These are phyloP conservation scores for Ophiostoma angusticollis DNA, from an alignment of 2,329 filamentous ascomycete genomes.

Conservation along the genomic window DNA sequence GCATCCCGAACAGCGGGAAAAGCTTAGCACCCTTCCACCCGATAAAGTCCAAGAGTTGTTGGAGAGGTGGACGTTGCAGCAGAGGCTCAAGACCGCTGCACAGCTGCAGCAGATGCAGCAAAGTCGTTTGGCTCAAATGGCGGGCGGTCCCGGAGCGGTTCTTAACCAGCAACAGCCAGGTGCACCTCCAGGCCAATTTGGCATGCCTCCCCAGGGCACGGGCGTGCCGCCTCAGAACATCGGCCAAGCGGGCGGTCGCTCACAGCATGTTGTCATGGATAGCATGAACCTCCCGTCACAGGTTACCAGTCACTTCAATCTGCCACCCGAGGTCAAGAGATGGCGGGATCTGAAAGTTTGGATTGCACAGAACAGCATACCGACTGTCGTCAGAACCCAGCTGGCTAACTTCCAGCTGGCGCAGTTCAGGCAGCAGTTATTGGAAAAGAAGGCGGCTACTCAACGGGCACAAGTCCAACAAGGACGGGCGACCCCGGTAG, in stretches of 20 bases:
- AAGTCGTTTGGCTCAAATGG: constrained; percentile 9
- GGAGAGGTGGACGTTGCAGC: constrained; percentile 31
- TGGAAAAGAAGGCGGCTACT: constrained; percentile 13
- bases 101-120: constrained; percentile 14
- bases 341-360: constrained; percentile 35
- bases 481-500: constrained; percentile 8
- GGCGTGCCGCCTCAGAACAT: constrained; percentile 8
- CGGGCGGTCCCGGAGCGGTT: constrained; percentile 10
- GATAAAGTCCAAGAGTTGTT: constrained; percentile 42
- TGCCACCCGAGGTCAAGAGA: constrained; percentile 33
- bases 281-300: constrained; percentile 32
- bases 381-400: constrained; percentile 20
- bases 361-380: constrained; percentile 25
- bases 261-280: constrained; percentile 32
- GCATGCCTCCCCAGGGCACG: constrained; percentile 5
- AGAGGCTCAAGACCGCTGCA: no score
- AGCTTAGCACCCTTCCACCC: constrained; percentile 29
- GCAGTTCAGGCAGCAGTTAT: constrained; percentile 25
- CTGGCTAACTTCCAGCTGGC: constrained; percentile 24
- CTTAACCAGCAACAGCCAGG: constrained; percentile 10
- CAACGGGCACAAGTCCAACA: constrained; percentile 9
- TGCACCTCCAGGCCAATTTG: constrained; percentile 13
- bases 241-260: constrained; percentile 12
- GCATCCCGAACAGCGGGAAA: constrained; percentile 31
- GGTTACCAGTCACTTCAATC: constrained; percentile 20